Conservation (phyloP, 257 asterid genomes). For the Lavandula angustifolia region DNA sequence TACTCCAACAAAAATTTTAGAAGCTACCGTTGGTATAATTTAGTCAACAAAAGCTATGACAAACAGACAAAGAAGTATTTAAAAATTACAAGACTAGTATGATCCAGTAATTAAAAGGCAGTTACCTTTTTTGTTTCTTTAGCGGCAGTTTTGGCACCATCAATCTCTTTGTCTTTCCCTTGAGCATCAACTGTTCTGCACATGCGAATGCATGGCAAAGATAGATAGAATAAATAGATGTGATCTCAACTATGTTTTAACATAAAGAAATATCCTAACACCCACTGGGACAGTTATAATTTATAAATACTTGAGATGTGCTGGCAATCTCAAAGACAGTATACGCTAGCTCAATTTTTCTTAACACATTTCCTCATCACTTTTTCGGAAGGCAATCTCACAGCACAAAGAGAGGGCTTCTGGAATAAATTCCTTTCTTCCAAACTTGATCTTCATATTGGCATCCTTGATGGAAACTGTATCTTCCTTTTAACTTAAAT, state of each 20-base stretch:
- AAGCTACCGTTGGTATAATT: not conserved
- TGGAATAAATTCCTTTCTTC: too few species aligned
- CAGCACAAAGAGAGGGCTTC: too few species aligned
- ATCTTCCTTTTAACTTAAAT: too few species aligned
- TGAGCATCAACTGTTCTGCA: slow-evolving; percentile 50
- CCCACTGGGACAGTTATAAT: too few species aligned
- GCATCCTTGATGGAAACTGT: too few species aligned
- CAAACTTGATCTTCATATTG: too few species aligned
- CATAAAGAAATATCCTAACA: too few species aligned
- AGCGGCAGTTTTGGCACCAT: slow-evolving; percentile 38
- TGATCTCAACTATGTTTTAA: not conserved
- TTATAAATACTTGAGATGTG: too few species aligned
- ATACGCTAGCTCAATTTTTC: too few species aligned
- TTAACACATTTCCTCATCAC: too few species aligned
- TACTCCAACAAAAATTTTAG: slow-evolving; percentile 9
- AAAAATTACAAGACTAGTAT: slow-evolving; percentile 24
- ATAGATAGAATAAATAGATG: slow-evolving; percentile 18
- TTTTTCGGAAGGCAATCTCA: too few species aligned
- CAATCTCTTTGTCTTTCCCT: slow-evolving; percentile 42
- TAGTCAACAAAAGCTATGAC: slow-evolving; percentile 8
- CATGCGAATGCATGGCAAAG: slow-evolving; percentile 23
- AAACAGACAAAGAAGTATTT: slow-evolving; percentile 6
- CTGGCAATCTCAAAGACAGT: too few species aligned
- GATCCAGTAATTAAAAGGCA: slow-evolving; percentile 7
- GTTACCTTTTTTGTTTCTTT: slow-evolving; percentile 57